Conservation (phyloP, 345 rosid species). For the Citrus australasica region DNA sequence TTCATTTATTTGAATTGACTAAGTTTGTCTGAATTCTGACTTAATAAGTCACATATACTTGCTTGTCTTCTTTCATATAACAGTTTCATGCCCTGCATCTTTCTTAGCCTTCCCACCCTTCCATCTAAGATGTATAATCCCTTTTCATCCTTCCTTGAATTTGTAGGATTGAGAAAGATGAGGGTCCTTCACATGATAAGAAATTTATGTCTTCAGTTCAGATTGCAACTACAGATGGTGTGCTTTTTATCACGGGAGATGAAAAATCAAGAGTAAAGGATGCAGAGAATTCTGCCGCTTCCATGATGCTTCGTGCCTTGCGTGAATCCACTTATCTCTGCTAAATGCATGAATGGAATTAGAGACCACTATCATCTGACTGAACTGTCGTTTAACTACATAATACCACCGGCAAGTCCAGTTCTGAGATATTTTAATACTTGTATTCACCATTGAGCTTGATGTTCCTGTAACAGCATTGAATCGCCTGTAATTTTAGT, state of each 20-base stretch:
- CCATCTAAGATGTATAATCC: background rate
- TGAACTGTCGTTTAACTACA: background rate
- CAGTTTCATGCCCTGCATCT: background rate
- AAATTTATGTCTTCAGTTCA: conserved; percentile 49
- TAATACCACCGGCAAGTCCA: background rate
- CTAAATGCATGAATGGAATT: background rate
- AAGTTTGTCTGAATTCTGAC: background rate
- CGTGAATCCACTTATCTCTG: conserved; percentile 28
- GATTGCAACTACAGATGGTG: conserved; percentile 33
- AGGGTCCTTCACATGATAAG: conserved; percentile 43
- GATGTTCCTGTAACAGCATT: background rate
- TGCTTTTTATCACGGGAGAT: conserved; percentile 42
- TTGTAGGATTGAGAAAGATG: conserved; percentile 58
- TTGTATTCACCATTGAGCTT: background rate
- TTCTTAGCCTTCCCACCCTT: background rate
- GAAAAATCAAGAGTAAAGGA: conserved; percentile 46
- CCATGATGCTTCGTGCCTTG: conserved; percentile 47
- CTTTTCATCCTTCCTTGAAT: conserved; percentile 1
- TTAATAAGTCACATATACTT: background rate
- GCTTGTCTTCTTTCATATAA: background rate
- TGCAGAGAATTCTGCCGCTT: conserved; percentile 73
- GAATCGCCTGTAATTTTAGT: background rate
- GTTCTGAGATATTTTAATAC: background rate
- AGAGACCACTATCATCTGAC: background rate
- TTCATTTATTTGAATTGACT: background rate